Percentiles rank a stretch among this genome's conserved stretches.
phyloP scores from a whole-genome alignment of 1,284 basidiomycete species.

The Moesziomyces antarcticus region DNA sequence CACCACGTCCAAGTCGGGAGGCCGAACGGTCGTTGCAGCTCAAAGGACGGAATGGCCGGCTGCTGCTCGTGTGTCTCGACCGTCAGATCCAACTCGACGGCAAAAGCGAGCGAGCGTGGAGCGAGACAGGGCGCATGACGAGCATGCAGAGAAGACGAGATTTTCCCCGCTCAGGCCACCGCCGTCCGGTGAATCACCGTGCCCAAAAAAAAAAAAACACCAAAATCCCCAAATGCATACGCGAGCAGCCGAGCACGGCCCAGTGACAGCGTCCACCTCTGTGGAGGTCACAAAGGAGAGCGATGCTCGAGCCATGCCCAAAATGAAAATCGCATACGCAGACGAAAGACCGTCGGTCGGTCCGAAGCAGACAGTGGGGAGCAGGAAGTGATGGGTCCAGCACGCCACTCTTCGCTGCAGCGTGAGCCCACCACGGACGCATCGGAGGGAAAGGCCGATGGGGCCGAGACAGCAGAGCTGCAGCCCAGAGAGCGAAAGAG shows the following conservation, averaged over 20 bases:
- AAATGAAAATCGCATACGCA: too few relatives aligned
- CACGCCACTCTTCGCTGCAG: too few relatives aligned
- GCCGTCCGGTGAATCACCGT: constrained; percentile 13
- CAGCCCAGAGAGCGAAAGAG: too few relatives aligned
- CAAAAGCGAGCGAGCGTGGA: not conserved
- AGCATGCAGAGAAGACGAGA: not conserved
- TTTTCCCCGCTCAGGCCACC: constrained; percentile 39
- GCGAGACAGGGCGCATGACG: not conserved
- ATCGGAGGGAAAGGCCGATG: constrained; percentile 29
- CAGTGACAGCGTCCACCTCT: too few relatives aligned
- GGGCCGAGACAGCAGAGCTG: constrained; percentile 19
- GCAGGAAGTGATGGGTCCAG: too few relatives aligned
- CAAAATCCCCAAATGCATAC: constrained; percentile 3
- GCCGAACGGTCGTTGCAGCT: too few relatives aligned
- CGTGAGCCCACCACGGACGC: not conserved
- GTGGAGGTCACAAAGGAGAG: too few relatives aligned
- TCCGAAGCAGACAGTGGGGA: too few relatives aligned
- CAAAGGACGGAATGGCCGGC: too few relatives aligned
- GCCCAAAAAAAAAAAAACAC: constrained; percentile 4
- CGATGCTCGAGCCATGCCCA: too few relatives aligned
- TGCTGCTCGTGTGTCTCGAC: not conserved
- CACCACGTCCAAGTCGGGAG: constrained; percentile 7
- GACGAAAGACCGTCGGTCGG: too few relatives aligned
- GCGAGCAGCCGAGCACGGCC: not conserved
- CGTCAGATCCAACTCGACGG: not conserved